Conservation (phyloP, 768 basidiomycete genomes). For the Suillus fuscotomentosus region DNA sequence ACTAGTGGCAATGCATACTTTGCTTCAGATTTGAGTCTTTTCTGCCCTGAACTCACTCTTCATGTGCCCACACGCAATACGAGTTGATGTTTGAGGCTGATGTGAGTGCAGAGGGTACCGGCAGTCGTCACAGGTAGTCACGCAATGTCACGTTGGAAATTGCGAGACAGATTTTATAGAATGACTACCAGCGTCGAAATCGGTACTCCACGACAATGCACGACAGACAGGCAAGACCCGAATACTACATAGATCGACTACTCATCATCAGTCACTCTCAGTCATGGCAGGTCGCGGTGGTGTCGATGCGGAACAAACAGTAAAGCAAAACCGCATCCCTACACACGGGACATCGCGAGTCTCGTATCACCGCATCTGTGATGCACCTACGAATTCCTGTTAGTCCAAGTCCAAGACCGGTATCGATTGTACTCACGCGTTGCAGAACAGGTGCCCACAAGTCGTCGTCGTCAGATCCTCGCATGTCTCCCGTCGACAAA, state of each 20-base stretch:
- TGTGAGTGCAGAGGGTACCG: background rate
- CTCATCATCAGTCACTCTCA: conserved; percentile 15
- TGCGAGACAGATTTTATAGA: background rate
- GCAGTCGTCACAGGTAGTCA: background rate
- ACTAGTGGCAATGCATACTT: no score
- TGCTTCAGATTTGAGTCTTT: no score
- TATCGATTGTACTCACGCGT: conserved; percentile 38
- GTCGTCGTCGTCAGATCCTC: conserved; percentile 57
- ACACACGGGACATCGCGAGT: conserved; percentile 52
- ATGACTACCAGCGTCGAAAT: background rate
- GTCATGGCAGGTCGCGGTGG: conserved; percentile 11
- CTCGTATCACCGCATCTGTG: conserved; percentile 44
- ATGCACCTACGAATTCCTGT: conserved; percentile 45
- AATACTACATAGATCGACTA: background rate
- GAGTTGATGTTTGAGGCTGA: background rate
- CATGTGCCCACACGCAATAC: no score
- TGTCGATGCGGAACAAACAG: conserved; percentile 53
- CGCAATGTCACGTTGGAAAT: background rate
- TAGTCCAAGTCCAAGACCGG: background rate
- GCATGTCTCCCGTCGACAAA: conserved; percentile 48
- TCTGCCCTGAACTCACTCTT: no score
- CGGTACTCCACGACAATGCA: background rate
- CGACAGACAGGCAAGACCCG: background rate
- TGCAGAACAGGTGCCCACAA: conserved; percentile 66
- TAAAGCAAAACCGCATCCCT: conserved; percentile 51